Base-by-base conservation (phyloP, 306 rosid species). In the Adenanthera pavonina region DNA sequence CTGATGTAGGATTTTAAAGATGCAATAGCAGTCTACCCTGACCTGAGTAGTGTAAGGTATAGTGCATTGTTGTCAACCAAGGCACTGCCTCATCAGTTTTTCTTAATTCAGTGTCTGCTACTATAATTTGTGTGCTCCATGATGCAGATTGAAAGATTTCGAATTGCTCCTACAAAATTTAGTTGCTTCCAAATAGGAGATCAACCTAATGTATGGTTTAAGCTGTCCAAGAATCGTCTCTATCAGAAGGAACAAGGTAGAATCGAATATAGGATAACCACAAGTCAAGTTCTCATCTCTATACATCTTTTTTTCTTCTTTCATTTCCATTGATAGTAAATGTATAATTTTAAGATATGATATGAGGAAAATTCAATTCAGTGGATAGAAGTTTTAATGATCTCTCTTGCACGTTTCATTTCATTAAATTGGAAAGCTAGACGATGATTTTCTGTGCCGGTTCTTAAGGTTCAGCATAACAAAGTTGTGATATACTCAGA, bases 11-110 rank as follows among this genome's bases (percentile, higher is more conserved):
- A 93, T 85, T 93, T 95, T 76, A 87, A 80, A 69, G 94, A 93
- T 12, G 97, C 99, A 66, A 67, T 90, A 77, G 97, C 97, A 83
- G 69, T 81, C 76, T 95, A 93, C 89, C 93, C 97, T 30, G 97
- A 93, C 88, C 83, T 93, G 92, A 92, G 93, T 81, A 84, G 87
- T 57, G 65, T 92, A 66, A 90, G 97, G 99, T 93, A 94, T 71
- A 62, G 53, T 56, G 25, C 77, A 40, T 62, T 79, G 64, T 76
- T 69, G 19, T 62, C 57, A 47, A 20, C 72, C 30, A 1, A 4
- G 41, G 34, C 40, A 16, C 41, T 46, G 15, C 40, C 10, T 3
- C 38, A 1, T 70, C 72, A 20, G 4, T 34, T 61, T 80, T 69
- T 59, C 34, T 59, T 64, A 60, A 40, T 65, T 43, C 76, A n/a